A percentile compares a stretch with the other conserved stretches of the same genome.
These are phyloP conservation scores for Eutypa lata DNA, from an alignment of 2,329 filamentous ascomycete genomes.

Conservation along the genomic window DNA sequence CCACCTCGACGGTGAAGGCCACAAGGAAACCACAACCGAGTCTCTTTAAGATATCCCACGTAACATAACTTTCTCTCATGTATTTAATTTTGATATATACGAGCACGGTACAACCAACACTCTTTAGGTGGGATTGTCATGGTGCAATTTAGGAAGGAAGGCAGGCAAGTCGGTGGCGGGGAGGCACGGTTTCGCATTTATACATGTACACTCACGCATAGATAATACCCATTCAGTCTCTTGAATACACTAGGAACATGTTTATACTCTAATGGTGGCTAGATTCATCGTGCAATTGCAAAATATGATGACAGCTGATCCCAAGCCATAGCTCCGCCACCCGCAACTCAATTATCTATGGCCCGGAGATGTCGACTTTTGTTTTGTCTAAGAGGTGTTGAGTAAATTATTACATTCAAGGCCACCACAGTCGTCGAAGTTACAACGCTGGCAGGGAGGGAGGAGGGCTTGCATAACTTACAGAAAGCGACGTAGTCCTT, in stretches of 20 bases:
- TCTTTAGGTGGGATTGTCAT: background rate
- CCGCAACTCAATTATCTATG: no score
- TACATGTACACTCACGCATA: background rate
- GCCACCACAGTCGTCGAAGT: background rate
- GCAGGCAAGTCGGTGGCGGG: no score
- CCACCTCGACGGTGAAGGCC: background rate
- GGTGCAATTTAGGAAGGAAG: background rate
- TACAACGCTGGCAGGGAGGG: background rate
- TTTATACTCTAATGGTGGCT: no score
- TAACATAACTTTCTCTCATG: background rate
- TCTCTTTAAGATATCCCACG: conserved; percentile 1
- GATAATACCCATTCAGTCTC: background rate
- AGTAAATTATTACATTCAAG: conserved; percentile 1
- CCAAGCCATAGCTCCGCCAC: no score
- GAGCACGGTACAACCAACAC: background rate
- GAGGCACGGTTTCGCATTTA: background rate
- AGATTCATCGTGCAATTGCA: no score
- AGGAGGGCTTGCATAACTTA: conserved; percentile 30
- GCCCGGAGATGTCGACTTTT: conserved; percentile 16
- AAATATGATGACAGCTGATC: background rate
- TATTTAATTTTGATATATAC: background rate
- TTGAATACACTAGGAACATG: background rate
- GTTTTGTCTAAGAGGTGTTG: conserved; percentile 11
- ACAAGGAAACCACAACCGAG: conserved; percentile 10
- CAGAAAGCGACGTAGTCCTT: conserved; percentile 58